Base-by-base conservation (phyloP, 1,284 basidiomycete genomes). In the Inonotus hispidus region DNA sequence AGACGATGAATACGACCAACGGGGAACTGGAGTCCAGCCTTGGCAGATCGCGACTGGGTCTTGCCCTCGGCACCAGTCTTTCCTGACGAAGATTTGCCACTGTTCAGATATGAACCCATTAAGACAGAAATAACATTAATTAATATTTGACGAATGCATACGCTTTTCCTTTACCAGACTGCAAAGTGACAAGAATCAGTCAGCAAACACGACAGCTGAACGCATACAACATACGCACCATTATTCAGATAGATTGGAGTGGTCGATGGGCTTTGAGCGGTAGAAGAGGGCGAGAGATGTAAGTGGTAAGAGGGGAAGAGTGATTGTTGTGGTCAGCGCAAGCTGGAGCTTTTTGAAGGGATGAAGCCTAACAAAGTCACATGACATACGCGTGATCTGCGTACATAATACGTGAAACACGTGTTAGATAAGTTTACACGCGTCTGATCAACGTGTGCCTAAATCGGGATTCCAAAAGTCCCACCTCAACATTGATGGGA, bases 1-100 rank as follows among this genome's bases (percentile, higher is more conserved):
- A 89, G 79, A 77, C 92, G 85, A 75, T 93, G 90, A 70, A 94
- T 89, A 83, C 92, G 90, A 74, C 88, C 88, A 67, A 94, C 92
- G 63, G 92, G 90, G 79, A 94, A 90, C 74, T 88, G 88, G 66
- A 93, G 79, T 64, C 90, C 90, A 41, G 84, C 84, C 77, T 90
- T 92, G 64, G 83, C 79, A 41, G 90, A 93, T 66, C 88, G 87
- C 62, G 90, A 87, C 70, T 83, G 75, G 7, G 76, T 72, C 70
- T 79, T 81, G 21, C 72, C 64, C 25, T 78, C 82, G 66, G 76
- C 79, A 67, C 78, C 78, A 55, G 78, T 79, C 71, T 81, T 82
- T 27, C 81, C 81, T 67, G 77, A 83, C 66, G 81, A 78, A 52
- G 80, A 79, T 65, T 83, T 84, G 67, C 81, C 81, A 71, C 81